A percentile compares a stretch with the other conserved stretches of the same genome.
phyloP scores from a whole-genome alignment of 768 basidiomycete genomes.

The Boletales sp. region DNA sequence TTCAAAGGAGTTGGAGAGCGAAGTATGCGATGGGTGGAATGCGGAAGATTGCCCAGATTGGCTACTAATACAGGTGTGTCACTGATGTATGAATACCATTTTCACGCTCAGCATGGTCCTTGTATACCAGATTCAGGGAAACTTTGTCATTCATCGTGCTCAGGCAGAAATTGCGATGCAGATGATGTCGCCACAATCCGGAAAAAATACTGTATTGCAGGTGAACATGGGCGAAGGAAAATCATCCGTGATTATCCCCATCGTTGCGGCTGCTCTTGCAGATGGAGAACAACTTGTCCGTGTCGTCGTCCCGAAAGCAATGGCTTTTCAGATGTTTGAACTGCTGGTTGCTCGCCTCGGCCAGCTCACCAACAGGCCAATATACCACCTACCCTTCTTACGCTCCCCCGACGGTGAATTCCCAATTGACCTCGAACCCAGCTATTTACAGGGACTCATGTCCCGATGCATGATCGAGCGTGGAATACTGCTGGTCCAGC shows the following conservation, averaged over 20 bases:
- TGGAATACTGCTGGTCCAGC: not conserved
- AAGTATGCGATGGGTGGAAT: not conserved
- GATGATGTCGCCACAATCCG: not conserved
- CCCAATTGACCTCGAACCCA: too few relatives aligned
- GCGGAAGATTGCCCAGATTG: not conserved
- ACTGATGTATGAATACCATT: not conserved
- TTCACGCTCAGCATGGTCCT: not conserved
- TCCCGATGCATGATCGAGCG: conserved; percentile 26
- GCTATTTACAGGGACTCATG: conserved; percentile 24
- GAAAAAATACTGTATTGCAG: not conserved
- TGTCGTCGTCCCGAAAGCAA: too few relatives aligned
- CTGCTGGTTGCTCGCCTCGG: conserved; percentile 30
- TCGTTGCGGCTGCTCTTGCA: not conserved
- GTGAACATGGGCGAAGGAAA: not conserved
- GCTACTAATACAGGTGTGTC: too few relatives aligned
- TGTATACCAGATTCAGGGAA: not conserved
- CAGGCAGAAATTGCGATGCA: not conserved
- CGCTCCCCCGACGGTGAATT: conserved; percentile 16
- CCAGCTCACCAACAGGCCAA: conserved; percentile 28
- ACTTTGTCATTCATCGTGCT: conserved; percentile 33
- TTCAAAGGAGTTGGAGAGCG: not conserved
- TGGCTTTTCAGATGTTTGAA: not conserved
- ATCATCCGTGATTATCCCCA: not conserved
- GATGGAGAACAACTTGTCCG: not conserved
- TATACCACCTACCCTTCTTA: not conserved